Conservation (phyloP, 257 asterid genomes). For the Solanum chaucha region DNA sequence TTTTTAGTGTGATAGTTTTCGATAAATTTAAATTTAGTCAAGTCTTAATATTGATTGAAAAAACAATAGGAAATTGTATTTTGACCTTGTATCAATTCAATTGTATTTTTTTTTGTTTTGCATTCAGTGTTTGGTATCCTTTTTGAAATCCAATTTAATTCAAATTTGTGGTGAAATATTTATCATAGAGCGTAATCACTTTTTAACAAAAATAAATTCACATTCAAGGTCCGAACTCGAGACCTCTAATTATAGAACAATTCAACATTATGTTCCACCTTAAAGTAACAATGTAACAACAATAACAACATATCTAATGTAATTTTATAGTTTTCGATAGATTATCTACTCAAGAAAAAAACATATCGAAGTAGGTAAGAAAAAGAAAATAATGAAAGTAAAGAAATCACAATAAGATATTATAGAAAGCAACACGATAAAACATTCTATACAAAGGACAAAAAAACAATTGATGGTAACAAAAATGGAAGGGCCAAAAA, state of each 20-base stretch:
- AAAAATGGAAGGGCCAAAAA: neutral
- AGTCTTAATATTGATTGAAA: neutral
- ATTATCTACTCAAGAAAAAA: no score
- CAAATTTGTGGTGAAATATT: neutral
- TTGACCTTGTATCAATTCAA: neutral
- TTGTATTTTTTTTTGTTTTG: neutral
- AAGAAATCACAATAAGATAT: neutral
- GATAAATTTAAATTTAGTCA: neutral
- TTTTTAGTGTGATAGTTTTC: neutral
- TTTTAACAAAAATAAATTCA: neutral
- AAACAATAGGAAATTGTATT: neutral
- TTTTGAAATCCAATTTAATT: neutral
- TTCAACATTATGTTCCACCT: neutral
- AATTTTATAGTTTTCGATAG: no score
- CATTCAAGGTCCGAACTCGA: neutral
- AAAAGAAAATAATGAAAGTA: no score
- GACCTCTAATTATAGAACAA: neutral
- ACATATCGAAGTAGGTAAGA: no score
- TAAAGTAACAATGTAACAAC: neutral
- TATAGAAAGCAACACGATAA: no score
- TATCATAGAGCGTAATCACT: neutral
- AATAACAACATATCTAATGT: neutral
- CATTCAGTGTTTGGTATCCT: neutral
- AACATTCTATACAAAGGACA: neutral
- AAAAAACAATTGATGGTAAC: neutral